Evolutionary conservation across 345 rosid genomes (phyloP).

Genomic region (Linum tenue): DNA sequence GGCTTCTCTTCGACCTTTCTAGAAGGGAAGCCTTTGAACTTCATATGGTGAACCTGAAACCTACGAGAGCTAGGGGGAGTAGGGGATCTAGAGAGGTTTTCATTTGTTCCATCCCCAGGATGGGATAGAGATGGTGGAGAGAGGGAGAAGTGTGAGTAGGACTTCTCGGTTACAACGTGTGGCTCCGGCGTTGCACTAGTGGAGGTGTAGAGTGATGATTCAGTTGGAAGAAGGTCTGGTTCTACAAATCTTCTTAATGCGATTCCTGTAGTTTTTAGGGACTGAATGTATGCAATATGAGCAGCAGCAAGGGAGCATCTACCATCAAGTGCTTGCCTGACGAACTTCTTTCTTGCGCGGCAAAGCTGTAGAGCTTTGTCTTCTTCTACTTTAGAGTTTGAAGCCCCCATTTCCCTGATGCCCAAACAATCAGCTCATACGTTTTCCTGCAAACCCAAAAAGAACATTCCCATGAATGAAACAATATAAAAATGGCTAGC

Average conservation of each 20-base stretch:
- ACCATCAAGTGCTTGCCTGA: conserved; percentile 88
- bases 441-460: neutral
- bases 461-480: neutral
- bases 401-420: conserved; percentile 45
- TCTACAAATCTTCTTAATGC: conserved; percentile 77
- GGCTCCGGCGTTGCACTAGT: conserved; percentile 73
- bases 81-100: conserved; percentile 50
- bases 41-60: conserved; percentile 57
- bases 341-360: conserved; percentile 75
- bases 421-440: neutral
- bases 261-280: conserved; percentile 58
- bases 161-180: conserved; percentile 46
- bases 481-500: neutral
- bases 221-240: conserved; percentile 50
- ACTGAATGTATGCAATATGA: conserved; percentile 62
- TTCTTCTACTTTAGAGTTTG: conserved; percentile 67
- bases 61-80: conserved; percentile 45
- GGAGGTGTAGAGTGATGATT: conserved; percentile 72
- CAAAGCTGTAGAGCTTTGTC: conserved; percentile 83
- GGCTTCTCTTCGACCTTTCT: conserved; percentile 69
- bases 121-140: conserved; percentile 59
- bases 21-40: conserved; percentile 47
- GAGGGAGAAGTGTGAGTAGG: conserved; percentile 47
- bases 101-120: conserved; percentile 29
- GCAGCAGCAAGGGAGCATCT: conserved; percentile 76